Base-by-base conservation (phyloP, 306 rosid species). In the Arachis hypogaea region DNA sequence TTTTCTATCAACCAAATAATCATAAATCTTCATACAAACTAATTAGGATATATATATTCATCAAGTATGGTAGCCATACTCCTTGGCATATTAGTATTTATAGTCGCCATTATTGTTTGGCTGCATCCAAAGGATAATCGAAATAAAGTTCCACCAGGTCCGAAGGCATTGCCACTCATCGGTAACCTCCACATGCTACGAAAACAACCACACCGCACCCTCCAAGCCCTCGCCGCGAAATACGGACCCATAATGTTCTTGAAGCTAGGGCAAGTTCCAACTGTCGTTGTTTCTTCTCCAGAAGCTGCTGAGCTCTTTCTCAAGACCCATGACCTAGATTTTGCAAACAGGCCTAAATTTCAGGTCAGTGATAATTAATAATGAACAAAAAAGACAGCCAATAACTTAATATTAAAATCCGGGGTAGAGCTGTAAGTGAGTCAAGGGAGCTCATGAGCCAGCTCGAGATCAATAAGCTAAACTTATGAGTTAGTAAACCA, bases 121-220 rank as follows among this genome's bases (percentile, higher is more conserved):
- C 61, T 79, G 10, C 64, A 40, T 11, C 10, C 47, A 60, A 79
- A 83, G 5, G 66, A 46, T 4, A 42, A 3, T 7, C 60, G 14
- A 38, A 79, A 45, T 45, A 49, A 66, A 73, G 59, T 36, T 45
- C 77, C 71, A 61, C 59, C 28, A 3, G 22, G 50, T 2, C 88
- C 86, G 0, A 82, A 80, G 7, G 84, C 85, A 0, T 82, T 80
- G 0, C 74, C 56, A 7, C 40, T 82, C 3, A 55, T 82, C 7
- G 87, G 86, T 3, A 68, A 78, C 82, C 84, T 87, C 40, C 80
- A 84, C 75, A 50, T 79, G 69, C 4, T 86, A 16, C 85, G 90
- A 4, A 51, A 18, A 2, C 76, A 74, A 12, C 83, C 83, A 5
- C 59, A 75, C 50, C 72, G 72, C 3, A 30, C 61, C 7, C 85